Conservation (phyloP, 2,329 filamentous ascomycete species). For the Daldinia eschscholtzii region DNA sequence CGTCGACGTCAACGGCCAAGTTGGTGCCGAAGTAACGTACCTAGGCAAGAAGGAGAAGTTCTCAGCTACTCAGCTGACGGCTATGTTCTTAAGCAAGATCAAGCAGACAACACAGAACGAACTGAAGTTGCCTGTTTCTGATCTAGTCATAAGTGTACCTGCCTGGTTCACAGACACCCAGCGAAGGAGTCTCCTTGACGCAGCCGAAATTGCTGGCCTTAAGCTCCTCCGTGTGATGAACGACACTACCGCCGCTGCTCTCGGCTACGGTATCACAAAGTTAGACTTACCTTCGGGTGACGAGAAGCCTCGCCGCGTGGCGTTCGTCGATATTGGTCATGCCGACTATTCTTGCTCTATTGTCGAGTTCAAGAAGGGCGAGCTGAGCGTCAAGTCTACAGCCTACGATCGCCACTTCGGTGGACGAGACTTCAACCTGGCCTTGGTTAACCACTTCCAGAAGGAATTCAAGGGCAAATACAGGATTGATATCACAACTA, state of each 20-base stretch:
- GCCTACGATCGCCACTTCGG: conserved; percentile 96
- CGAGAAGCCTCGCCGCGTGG: conserved; percentile 91
- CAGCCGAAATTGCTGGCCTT: conserved; percentile 91
- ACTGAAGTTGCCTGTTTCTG: conserved; percentile 89
- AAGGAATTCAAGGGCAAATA: conserved; percentile 97
- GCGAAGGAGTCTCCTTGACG: conserved; percentile 89
- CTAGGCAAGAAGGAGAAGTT: conserved; percentile 95
- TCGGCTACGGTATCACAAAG: conserved; percentile 98
- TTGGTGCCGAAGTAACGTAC: conserved; percentile 93
- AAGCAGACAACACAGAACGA: conserved; percentile 88
- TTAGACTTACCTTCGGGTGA: conserved; percentile 86
- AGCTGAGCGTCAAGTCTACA: conserved; percentile 92
- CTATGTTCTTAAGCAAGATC: conserved; percentile 97
- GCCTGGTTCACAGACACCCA: conserved; percentile 98
- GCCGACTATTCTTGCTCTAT: conserved; percentile 95
- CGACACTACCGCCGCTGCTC: conserved; percentile 94
- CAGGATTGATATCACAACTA: conserved; percentile 94
- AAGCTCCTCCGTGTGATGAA: conserved; percentile 96
- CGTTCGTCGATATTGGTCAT: conserved; percentile 95
- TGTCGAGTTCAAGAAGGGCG: conserved; percentile 97
- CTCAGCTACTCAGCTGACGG: conserved; percentile 91
- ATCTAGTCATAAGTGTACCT: conserved; percentile 93
- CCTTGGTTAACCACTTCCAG: conserved; percentile 92
- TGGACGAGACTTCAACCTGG: conserved; percentile 96
- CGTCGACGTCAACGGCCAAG: conserved; percentile 91